Base-by-base conservation (phyloP, 78 protist genomes). In the Trichosphaerium sp. region DNA sequence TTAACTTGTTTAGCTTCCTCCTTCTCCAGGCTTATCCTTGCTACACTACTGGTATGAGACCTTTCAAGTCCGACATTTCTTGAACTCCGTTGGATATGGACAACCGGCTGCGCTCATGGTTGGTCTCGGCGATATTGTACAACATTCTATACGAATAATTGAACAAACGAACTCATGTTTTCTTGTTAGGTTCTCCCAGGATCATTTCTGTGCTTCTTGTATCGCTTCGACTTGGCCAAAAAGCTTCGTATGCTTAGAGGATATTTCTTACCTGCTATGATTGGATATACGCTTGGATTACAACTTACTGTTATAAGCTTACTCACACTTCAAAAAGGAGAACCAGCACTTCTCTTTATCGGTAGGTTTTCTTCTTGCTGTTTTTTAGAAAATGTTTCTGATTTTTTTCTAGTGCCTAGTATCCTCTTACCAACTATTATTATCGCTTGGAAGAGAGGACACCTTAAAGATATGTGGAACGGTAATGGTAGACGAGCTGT, bases 101-200 rank as follows among this genome's bases (percentile, higher is more conserved):
- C n/a, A n/a, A n/a, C n/a, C n/a, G 7, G 66, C 61, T 40, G 32
- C 26, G n/a, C 8, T 47, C 28, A 28, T 61, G n/a, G 11, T 61
- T 6, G 66, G 66, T 11, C 66, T 61, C 6, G 66, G 66, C 10
- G 66, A 61, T 34, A 61, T 61, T 34, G 66, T 61, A 34, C 6
- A 40, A 28, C 21, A 26, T 57, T 21, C 32, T 18, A 18, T 18
- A 28, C 21, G 18, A 26, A 18, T 57, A 18, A 18, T 21, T 57
- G 32, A 28, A 18, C 62, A 26, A 6, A 11, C 10, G 62, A 31
- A 21, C 55, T 6, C 10, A 8, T 6, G 61, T 40, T 28, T 31
- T 10, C 6, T 10, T 10, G 10, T 11, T 34, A 61, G 66, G 10
- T 61, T 8, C 66, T 61, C 10, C 66, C 66, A 21, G 66, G 66